Evolutionary conservation across 1,284 basidiomycete species (phyloP).

Genomic region (Xerocomus minutiporus): DNA sequence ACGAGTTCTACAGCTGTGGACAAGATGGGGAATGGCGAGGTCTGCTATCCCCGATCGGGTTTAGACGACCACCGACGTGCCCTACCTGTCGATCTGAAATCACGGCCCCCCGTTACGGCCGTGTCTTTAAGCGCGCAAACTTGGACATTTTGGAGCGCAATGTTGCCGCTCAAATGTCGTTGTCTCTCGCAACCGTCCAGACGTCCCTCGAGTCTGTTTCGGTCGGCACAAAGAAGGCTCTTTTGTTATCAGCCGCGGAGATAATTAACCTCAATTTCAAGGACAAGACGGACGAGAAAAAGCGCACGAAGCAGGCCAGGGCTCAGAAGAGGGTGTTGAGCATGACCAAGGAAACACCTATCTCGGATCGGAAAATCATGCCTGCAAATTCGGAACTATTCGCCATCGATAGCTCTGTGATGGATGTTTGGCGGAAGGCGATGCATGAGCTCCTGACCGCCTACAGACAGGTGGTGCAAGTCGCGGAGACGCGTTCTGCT

Average conservation of each 20-base stretch:
- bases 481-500: conserved; percentile 39
- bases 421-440: conserved; percentile 34
- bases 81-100: conserved; percentile 53
- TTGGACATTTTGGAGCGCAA: conserved; percentile 63
- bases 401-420: conserved; percentile 31
- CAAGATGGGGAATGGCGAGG: conserved; percentile 40
- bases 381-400: conserved; percentile 23
- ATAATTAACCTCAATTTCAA: conserved; percentile 21
- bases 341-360: conserved; percentile 8
- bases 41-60: conserved; percentile 39
- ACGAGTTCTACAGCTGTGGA: conserved; percentile 45
- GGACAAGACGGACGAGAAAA: conserved; percentile 13
- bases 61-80: conserved; percentile 47
- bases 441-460: conserved; percentile 30
- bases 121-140: conserved; percentile 56
- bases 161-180: conserved; percentile 49
- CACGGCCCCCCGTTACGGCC: conserved; percentile 52
- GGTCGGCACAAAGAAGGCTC: conserved; percentile 12
- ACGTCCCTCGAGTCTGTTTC: conserved; percentile 28
- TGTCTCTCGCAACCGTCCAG: conserved; percentile 34
- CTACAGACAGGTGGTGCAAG: conserved; percentile 33
- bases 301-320: conserved; percentile 6
- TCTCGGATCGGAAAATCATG: conserved; percentile 19
- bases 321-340: conserved; percentile 9
- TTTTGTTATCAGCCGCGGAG: conserved; percentile 8